Evolutionary conservation across 2,329 filamentous ascomycete species (phyloP).

Genomic region (Zelopaecilomyces penicillatus): DNA sequence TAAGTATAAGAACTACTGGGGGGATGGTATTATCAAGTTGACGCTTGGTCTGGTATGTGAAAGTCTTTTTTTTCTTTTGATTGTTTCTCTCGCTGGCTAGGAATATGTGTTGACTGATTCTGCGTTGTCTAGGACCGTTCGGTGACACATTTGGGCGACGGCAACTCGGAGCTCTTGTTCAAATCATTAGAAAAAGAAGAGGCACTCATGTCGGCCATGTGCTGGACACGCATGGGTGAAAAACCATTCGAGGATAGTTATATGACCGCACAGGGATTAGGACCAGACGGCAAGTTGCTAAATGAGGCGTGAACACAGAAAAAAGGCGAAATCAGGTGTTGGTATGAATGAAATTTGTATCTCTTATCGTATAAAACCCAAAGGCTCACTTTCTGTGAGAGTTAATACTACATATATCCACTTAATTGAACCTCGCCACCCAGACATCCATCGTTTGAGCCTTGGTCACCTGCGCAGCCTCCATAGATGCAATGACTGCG

Average conservation of each 20-base stretch:
- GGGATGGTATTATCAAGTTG: conserved; percentile 44
- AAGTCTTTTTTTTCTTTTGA: not conserved
- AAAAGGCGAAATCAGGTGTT: not conserved
- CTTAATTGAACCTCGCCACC: conserved; percentile 15
- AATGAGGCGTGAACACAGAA: no score
- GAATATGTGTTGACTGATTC: not conserved
- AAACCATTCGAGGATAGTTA: conserved; percentile 35
- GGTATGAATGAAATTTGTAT: no score
- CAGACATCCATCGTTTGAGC: conserved; percentile 37
- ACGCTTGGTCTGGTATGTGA: conserved; percentile 42
- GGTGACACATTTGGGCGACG: conserved; percentile 34
- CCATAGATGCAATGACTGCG: conserved; percentile 22
- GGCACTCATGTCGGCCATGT: conserved; percentile 33
- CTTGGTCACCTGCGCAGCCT: conserved; percentile 18
- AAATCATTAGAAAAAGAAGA: conserved; percentile 32
- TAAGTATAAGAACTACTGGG: conserved; percentile 34
- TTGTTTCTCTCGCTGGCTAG: conserved; percentile 2
- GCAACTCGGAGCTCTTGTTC: conserved; percentile 34
- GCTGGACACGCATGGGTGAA: conserved; percentile 35
- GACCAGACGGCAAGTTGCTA: not conserved
- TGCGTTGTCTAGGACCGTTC: conserved; percentile 32
- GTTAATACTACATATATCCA: no score
- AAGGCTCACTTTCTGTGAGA: no score
- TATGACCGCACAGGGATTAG: conserved; percentile 2
- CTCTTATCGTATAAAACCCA: no score